A percentile compares a stretch with the other conserved stretches of the same genome.
phyloP scores from a whole-genome alignment of 257 asterid genomes.

The Penstemon newberryi region DNA sequence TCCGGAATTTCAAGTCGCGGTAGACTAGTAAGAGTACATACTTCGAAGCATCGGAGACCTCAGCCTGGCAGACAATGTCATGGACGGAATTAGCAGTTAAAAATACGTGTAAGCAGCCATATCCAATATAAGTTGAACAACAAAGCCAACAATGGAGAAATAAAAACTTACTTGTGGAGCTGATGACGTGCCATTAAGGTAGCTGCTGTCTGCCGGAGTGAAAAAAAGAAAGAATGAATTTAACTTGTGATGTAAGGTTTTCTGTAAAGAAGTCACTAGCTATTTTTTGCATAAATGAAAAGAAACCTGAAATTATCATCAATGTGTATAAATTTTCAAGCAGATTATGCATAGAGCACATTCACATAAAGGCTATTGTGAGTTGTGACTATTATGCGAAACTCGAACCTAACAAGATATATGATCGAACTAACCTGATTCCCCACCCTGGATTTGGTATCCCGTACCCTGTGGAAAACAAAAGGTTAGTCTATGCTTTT shows the following conservation, averaged over 20 bases:
- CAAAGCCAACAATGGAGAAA: constrained; percentile 3
- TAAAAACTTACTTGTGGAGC: constrained; percentile 38
- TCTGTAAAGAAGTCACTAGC: neutral
- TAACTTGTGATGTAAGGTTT: constrained; percentile 1
- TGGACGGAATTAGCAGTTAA: constrained; percentile 26
- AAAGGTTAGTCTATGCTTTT: constrained; percentile 6
- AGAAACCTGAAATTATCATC: constrained; percentile 14
- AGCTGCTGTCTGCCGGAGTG: constrained; percentile 37
- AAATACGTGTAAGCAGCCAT: constrained; percentile 1
- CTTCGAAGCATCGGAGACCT: constrained; percentile 79
- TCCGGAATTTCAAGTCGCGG: constrained; percentile 20
- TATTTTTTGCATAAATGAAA: neutral
- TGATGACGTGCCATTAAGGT: constrained; percentile 32
- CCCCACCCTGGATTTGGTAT: constrained; percentile 36
- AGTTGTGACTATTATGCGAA: neutral
- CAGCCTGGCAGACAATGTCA: constrained; percentile 59
- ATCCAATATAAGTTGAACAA: neutral
- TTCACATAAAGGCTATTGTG: neutral
- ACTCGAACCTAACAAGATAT: constrained; percentile 7
- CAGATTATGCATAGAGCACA: neutral
- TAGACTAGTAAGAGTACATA: constrained; percentile 40
- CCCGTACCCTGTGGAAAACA: constrained; percentile 49
- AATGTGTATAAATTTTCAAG: neutral
- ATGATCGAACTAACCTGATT: constrained; percentile 47
- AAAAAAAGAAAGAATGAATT: constrained; percentile 1